phyloP scores from a whole-genome alignment of 1,139 yeast species.

The Fermentozyma sake region DNA sequence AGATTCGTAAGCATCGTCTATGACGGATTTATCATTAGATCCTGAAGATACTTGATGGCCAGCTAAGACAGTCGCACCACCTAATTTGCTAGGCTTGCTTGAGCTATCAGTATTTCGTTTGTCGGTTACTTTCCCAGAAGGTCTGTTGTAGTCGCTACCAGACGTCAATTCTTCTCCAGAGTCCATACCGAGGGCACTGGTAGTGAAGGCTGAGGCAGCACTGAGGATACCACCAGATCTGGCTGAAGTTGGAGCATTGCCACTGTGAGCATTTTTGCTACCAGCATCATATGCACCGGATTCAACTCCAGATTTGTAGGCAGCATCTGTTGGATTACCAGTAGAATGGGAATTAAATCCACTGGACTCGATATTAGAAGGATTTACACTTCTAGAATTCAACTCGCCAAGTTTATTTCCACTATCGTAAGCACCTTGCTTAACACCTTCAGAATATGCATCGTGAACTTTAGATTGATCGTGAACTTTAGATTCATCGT shows the following conservation, averaged over 20 bases:
- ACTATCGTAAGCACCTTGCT: constrained; percentile 16
- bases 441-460: constrained; percentile 4
- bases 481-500: background rate
- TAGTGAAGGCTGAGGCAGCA: constrained; percentile 10
- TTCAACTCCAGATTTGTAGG: constrained; percentile 9
- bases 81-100: background rate
- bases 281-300: constrained; percentile 17
- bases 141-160: constrained; percentile 8
- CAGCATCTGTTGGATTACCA: constrained; percentile 7
- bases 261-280: constrained; percentile 4
- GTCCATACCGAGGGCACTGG: constrained; percentile 11
- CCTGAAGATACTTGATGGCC: background rate
- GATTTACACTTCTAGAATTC: too few species aligned
- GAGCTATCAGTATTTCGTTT: too few species aligned
- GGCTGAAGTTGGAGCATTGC: constrained; percentile 2
- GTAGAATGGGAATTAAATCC: background rate
- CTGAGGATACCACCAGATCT: constrained; percentile 8
- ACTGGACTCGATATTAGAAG: too few species aligned
- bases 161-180: constrained; percentile 8
- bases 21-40: background rate
- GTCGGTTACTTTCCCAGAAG: constrained; percentile 4
- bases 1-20: constrained; percentile 14
- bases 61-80: background rate
- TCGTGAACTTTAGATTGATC: constrained; percentile 1
- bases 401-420: constrained; percentile 8